Base-by-base conservation (phyloP, 441 rosid genomes). In the Gossypium davidsonii region DNA sequence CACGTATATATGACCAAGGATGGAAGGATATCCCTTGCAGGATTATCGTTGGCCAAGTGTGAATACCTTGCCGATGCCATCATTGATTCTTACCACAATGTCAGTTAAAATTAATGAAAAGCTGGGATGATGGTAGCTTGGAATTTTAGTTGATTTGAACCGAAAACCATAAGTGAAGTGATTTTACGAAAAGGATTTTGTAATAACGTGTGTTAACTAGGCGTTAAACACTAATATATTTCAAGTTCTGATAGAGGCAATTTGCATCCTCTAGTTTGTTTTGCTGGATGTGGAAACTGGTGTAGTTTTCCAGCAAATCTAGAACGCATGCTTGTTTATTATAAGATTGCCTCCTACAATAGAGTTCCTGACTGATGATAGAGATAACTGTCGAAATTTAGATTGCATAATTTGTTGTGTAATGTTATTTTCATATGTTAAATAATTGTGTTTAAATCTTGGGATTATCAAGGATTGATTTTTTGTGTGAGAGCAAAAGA, bases 1-100 rank as follows among this genome's bases (percentile, higher is more conserved):
- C 97, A 89, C 60, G 80, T 94, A 15, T 92, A 92, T 89, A 91
- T 94, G 97, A 92, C 97, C 2, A 92, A 91, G 87, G 98, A 92
- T 11, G 98, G 98, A 78, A 87, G 97, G 44, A 94, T 94, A 75
- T 92, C 97, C 4, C 72, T 94, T 74, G 98, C 97, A 0, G 97
- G 98, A 73, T 79, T 94, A 64, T 85, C 90, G 61, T 72, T 94
- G 83, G 98, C 93, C 26, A 92, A 94, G 82, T 94, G 98, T 46
- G 91, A 94, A 70, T 87, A 90, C 81, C 97, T 92, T 59, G 97
- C 97, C 0, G 94, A 91, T 75, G 97, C 97, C 20, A 87, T 91
- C 65, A 76, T 88, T 0, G 97, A 64, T 44, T 92, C 97, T 3
- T 94, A 78, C 76, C 92, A 92, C 67, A 94, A 86, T 65, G 89